phyloP scores from a whole-genome alignment of 2,329 filamentous ascomycete species.

The Fusarium albidum region DNA sequence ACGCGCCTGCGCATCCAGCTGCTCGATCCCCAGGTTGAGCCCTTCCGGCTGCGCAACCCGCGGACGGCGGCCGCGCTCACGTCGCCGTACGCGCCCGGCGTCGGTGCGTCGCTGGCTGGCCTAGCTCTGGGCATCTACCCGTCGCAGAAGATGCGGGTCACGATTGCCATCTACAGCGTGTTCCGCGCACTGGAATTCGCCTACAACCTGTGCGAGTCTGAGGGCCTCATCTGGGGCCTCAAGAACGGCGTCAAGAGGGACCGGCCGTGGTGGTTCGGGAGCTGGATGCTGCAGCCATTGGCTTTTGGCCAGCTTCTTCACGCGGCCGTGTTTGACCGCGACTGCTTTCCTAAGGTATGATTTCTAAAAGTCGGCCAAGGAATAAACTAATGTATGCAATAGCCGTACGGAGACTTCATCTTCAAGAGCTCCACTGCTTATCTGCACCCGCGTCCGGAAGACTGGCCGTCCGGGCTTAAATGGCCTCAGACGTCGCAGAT shows the following conservation, averaged over 20 bases:
- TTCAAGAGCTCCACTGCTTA: slow-evolving; percentile 83
- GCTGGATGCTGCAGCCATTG: slow-evolving; percentile 81
- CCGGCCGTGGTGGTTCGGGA: slow-evolving; percentile 83
- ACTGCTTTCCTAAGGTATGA: slow-evolving; percentile 72
- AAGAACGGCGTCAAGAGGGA: slow-evolving; percentile 64
- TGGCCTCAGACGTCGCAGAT: slow-evolving; percentile 84
- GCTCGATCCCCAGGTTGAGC: slow-evolving; percentile 78
- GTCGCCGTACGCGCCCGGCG: slow-evolving; percentile 82
- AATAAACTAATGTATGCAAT: not conserved
- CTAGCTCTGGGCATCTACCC: slow-evolving; percentile 82
- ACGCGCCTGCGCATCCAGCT: slow-evolving; percentile 79
- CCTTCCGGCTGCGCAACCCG: slow-evolving; percentile 86
- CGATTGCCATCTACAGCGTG: slow-evolving; percentile 81
- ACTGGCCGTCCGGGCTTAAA: slow-evolving; percentile 69
- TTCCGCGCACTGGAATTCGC: slow-evolving; percentile 85
- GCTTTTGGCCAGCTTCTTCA: slow-evolving; percentile 80
- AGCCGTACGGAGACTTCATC: slow-evolving; percentile 55
- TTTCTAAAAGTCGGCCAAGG: not conserved
- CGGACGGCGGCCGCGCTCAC: slow-evolving; percentile 78
- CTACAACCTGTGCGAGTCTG: slow-evolving; percentile 84
- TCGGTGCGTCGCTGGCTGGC: slow-evolving; percentile 90
- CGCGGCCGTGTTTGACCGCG: slow-evolving; percentile 78
- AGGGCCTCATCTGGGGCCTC: slow-evolving; percentile 71
- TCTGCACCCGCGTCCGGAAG: slow-evolving; percentile 74
- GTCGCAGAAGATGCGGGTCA: slow-evolving; percentile 71